phyloP scores from a whole-genome alignment of 441 rosid species.

The Populus hybrid region DNA sequence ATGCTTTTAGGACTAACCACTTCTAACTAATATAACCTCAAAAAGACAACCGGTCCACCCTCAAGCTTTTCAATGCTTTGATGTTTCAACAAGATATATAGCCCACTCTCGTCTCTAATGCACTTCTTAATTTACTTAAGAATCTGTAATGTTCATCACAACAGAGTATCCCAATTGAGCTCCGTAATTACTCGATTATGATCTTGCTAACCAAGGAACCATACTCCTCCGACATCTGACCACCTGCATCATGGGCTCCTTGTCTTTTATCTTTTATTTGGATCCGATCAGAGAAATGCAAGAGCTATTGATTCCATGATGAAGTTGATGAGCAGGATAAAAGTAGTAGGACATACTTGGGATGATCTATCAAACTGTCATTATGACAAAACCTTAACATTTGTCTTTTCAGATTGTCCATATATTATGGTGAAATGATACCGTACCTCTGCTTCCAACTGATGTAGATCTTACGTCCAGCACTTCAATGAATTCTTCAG shows the following conservation, averaged over 20 bases:
- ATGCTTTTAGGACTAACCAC: neutral
- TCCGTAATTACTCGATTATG: constrained; percentile 20
- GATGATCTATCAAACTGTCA: constrained; percentile 52
- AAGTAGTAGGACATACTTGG: constrained; percentile 46
- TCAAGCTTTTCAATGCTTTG: neutral
- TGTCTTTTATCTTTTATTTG: constrained; percentile 46
- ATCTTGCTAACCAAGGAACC: constrained; percentile 20
- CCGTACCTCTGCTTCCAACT: constrained; percentile 20
- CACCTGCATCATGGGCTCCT: constrained; percentile 31
- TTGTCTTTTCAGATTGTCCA: constrained; percentile 92
- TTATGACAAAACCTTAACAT: constrained; percentile 90
- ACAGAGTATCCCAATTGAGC: constrained; percentile 4
- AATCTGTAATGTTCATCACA: neutral
- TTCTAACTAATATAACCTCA: neutral
- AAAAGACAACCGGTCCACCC: neutral
- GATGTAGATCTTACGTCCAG: constrained; percentile 15
- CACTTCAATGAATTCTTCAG: neutral
- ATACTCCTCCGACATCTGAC: constrained; percentile 25
- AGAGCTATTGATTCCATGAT: constrained; percentile 28
- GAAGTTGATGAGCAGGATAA: constrained; percentile 36
- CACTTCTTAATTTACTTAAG: neutral
- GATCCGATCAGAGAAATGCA: constrained; percentile 41
- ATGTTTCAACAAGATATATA: neutral
- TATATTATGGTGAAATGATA: constrained; percentile 26
- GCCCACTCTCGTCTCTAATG: neutral